phyloP scores from a whole-genome alignment of 495 filamentous ascomycete species.

The Aspergillus saccharolyticus region DNA sequence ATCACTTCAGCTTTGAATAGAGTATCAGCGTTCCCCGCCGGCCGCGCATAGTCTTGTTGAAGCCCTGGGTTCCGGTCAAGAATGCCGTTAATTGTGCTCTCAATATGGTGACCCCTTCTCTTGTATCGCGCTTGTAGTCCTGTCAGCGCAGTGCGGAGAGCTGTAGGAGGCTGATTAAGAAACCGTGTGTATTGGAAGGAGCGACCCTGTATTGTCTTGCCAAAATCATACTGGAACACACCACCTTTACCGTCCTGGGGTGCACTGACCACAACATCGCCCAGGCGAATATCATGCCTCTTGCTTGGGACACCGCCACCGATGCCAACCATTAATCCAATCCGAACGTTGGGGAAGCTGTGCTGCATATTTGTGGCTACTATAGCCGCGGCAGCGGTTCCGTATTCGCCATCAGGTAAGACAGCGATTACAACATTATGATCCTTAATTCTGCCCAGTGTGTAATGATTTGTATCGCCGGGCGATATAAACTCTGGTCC shows the following conservation, averaged over 20 bases:
- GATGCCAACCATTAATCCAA: constrained; percentile 26
- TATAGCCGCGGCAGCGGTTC: background rate
- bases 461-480: constrained; percentile 29
- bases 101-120: constrained; percentile 8
- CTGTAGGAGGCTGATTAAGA: constrained; percentile 17
- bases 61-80: background rate
- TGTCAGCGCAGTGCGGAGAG: constrained; percentile 15
- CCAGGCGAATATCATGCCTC: constrained; percentile 21
- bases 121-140: constrained; percentile 11
- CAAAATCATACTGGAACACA: constrained; percentile 15
- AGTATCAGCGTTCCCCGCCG: no score
- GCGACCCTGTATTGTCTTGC: constrained; percentile 7
- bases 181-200: constrained; percentile 19
- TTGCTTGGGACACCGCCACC: constrained; percentile 20
- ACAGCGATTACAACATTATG: constrained; percentile 30
- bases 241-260: constrained; percentile 1
- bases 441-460: constrained; percentile 23
- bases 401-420: constrained; percentile 20
- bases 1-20: no score
- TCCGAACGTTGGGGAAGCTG: constrained; percentile 26
- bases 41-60: no score
- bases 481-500: constrained; percentile 12
- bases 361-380: constrained; percentile 21
- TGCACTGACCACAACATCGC: constrained; percentile 14
- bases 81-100: constrained; percentile 8